A percentile compares a stretch with the other conserved stretches of the same genome.
Conservation (phyloP, 2,329 filamentous ascomycete species). For the Emericellopsis atlantica region DNA sequence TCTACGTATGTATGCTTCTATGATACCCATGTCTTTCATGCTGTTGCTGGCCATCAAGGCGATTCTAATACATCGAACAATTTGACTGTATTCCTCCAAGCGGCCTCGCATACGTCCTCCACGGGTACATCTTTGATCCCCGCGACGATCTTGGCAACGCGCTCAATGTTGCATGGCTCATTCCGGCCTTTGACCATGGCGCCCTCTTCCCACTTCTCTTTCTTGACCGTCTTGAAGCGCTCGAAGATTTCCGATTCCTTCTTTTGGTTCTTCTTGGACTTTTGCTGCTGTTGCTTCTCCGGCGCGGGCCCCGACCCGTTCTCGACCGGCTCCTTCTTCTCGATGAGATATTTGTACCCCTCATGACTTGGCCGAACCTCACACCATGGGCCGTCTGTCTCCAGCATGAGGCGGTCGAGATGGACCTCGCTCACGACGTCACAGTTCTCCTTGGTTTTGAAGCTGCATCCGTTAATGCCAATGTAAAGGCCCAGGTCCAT, state of each 20-base stretch:
- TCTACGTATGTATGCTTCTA: slow-evolving; percentile 1
- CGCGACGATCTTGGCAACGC: slow-evolving; percentile 81
- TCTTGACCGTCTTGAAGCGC: slow-evolving; percentile 78
- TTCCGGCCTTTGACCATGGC: slow-evolving; percentile 91
- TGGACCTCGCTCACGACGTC: slow-evolving; percentile 70
- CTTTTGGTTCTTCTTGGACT: slow-evolving; percentile 37
- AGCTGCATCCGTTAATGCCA: slow-evolving; percentile 90
- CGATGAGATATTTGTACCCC: slow-evolving; percentile 56
- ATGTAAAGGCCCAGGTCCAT: slow-evolving; percentile 75
- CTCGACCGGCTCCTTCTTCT: slow-evolving; percentile 19
- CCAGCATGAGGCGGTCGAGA: slow-evolving; percentile 74
- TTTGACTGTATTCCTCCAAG: slow-evolving; percentile 67
- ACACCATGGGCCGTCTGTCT: slow-evolving; percentile 97
- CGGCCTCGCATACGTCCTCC: slow-evolving; percentile 74
- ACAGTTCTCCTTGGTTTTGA: slow-evolving; percentile 90
- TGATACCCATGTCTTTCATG: slow-evolving; percentile 9
- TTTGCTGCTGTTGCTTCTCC: slow-evolving; percentile 14
- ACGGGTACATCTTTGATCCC: slow-evolving; percentile 69
- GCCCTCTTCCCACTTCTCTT: slow-evolving; percentile 85
- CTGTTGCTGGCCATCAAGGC: too few relatives aligned
- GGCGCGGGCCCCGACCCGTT: slow-evolving; percentile 10
- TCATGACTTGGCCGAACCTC: slow-evolving; percentile 86
- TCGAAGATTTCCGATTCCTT: slow-evolving; percentile 55
- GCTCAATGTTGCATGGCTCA: slow-evolving; percentile 77
- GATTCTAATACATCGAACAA: slow-evolving; percentile 62